Conservation (phyloP, 2,329 filamentous ascomycete genomes). For the Epichloe gansuensis region DNA sequence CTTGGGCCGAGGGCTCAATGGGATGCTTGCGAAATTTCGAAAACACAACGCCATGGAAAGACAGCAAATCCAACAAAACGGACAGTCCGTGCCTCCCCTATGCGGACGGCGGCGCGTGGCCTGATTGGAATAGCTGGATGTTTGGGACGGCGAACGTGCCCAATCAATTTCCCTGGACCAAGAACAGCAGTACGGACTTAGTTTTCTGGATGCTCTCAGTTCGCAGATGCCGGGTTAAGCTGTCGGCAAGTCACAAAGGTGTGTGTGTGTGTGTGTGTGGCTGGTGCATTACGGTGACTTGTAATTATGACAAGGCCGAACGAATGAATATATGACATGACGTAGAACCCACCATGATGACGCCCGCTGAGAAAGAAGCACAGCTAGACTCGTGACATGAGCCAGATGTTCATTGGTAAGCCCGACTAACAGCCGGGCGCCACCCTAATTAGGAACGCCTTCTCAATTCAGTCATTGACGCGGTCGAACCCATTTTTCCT, state of each 20-base stretch:
- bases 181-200: constrained; percentile 13
- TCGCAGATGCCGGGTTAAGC: constrained; percentile 15
- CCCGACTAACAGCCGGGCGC: too few species aligned
- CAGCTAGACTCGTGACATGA: too few species aligned
- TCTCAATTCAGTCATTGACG: too few species aligned
- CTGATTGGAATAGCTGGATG: constrained; percentile 18
- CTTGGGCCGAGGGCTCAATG: constrained; percentile 16
- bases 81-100: constrained; percentile 2
- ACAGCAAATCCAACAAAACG: constrained; percentile 4
- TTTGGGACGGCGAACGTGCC: constrained; percentile 10
- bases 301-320: neutral
- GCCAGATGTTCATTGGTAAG: too few species aligned
- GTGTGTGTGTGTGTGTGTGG: neutral
- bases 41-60: constrained; percentile 7
- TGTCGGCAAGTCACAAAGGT: neutral
- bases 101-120: neutral
- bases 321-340: too few species aligned
- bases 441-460: too few species aligned
- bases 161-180: constrained; percentile 9
- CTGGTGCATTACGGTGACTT: neutral
- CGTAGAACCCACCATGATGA: too few species aligned
- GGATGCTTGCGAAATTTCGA: constrained; percentile 19
- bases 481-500: neutral
- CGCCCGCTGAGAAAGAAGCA: too few species aligned
- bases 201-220: constrained; percentile 15